Percentiles rank a stretch among this genome's conserved stretches.
Evolutionary conservation across 1,284 basidiomycete genomes (phyloP).

Genomic region (Xerocomus amazonicus): DNA sequence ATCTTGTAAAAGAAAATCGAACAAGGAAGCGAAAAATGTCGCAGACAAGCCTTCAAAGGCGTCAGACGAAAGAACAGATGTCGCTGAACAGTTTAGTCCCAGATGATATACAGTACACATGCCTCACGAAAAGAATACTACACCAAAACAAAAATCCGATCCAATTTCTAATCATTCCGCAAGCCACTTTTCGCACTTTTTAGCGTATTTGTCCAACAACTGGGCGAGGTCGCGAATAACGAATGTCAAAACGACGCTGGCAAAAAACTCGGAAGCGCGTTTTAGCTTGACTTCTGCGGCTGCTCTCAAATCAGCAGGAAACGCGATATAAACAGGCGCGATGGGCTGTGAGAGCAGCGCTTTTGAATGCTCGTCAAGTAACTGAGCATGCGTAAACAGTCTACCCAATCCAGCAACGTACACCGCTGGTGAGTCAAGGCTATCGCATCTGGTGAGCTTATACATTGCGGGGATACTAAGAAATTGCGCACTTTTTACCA

Average conservation of each 20-base stretch:
- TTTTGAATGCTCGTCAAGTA: slow-evolving; percentile 85
- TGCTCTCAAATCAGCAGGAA: slow-evolving; percentile 60
- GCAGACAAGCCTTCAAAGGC: slow-evolving; percentile 13
- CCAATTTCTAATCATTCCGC: slow-evolving; percentile 51
- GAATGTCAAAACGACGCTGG: slow-evolving; percentile 85
- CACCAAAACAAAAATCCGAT: slow-evolving; percentile 26
- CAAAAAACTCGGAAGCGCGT: slow-evolving; percentile 87
- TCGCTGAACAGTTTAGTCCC: slow-evolving; percentile 36
- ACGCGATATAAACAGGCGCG: slow-evolving; percentile 67
- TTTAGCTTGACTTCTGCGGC: slow-evolving; percentile 74
- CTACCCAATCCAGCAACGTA: slow-evolving; percentile 80
- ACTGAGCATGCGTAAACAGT: slow-evolving; percentile 73
- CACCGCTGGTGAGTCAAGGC: slow-evolving; percentile 81
- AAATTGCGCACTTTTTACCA: slow-evolving; percentile 73
- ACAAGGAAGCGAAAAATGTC: slow-evolving; percentile 10
- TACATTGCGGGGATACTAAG: slow-evolving; percentile 5
- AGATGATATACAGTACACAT: slow-evolving; percentile 42
- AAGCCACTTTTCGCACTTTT: slow-evolving; percentile 86
- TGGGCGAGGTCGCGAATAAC: slow-evolving; percentile 83
- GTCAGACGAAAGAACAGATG: slow-evolving; percentile 29
- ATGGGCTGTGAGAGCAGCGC: slow-evolving; percentile 63
- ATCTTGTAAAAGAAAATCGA: slow-evolving; percentile 20
- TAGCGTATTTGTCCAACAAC: slow-evolving; percentile 88
- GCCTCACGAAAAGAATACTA: slow-evolving; percentile 28
- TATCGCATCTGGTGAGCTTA: slow-evolving; percentile 33